Conservation (phyloP, 2,329 filamentous ascomycete species). For the Rosellinia necatrix region DNA sequence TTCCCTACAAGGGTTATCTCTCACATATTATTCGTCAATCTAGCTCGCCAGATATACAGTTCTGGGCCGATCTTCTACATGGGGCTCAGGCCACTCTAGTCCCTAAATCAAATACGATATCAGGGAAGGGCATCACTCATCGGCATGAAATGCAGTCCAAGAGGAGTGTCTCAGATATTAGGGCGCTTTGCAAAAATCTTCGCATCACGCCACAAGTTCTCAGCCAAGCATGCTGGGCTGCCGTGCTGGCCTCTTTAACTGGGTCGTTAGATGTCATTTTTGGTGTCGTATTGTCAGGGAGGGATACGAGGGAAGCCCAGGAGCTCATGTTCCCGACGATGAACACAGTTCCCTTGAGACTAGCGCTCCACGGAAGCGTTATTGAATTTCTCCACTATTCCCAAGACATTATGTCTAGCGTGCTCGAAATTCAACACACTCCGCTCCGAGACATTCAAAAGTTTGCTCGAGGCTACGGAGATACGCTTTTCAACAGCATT, state of each 20-base stretch:
- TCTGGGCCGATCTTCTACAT: constrained; percentile 74
- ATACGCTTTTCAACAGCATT: constrained; percentile 57
- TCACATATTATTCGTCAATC: constrained; percentile 55
- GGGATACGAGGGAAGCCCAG: constrained; percentile 73
- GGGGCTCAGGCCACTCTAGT: constrained; percentile 50
- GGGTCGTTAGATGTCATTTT: constrained; percentile 76
- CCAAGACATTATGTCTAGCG: constrained; percentile 69
- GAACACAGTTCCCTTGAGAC: constrained; percentile 82
- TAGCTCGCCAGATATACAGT: constrained; percentile 52
- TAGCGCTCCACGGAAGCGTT: constrained; percentile 71
- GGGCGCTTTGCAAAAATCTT: constrained; percentile 65
- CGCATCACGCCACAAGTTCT: constrained; percentile 77
- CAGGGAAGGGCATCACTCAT: constrained; percentile 33
- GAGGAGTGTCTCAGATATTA: constrained; percentile 48
- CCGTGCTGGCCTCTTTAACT: constrained; percentile 67
- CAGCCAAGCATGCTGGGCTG: constrained; percentile 76
- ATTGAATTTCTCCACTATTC: constrained; percentile 71
- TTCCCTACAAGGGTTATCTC: constrained; percentile 59
- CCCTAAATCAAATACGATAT: background rate
- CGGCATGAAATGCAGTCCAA: constrained; percentile 53
- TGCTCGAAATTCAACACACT: constrained; percentile 75
- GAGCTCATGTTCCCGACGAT: constrained; percentile 83
- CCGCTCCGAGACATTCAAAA: constrained; percentile 73
- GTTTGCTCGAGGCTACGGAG: constrained; percentile 44
- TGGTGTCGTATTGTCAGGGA: constrained; percentile 81